Evolutionary conservation across 2,329 filamentous ascomycete genomes (phyloP).

Genomic region (Pseudogymnoascus sp.): DNA sequence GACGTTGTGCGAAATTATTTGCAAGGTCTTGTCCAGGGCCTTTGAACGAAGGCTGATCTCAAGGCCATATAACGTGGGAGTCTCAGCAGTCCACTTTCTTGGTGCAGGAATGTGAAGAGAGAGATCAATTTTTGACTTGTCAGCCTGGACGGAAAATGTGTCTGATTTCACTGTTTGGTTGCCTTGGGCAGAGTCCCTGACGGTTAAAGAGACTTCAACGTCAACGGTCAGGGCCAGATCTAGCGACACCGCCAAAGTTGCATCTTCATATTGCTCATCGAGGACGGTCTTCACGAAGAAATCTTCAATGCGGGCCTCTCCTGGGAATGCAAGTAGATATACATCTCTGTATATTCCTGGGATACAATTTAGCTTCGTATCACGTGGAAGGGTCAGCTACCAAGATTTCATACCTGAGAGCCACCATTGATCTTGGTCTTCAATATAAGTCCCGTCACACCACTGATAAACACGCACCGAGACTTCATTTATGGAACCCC

Average conservation of each 20-base stretch:
- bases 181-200: conserved; percentile 16
- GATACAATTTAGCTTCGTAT: not conserved
- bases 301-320: conserved; percentile 44
- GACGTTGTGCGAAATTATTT: conserved; percentile 35
- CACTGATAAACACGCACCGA: conserved; percentile 63
- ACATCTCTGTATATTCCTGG: conserved; percentile 59
- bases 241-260: conserved; percentile 36
- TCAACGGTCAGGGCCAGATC: conserved; percentile 37
- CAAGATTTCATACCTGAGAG: conserved; percentile 40
- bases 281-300: conserved; percentile 48
- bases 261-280: conserved; percentile 42
- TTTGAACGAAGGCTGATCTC: conserved; percentile 37
- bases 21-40: conserved; percentile 19
- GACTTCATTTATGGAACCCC: conserved; percentile 43
- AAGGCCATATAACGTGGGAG: conserved; percentile 51
- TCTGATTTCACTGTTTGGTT: not conserved
- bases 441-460: conserved; percentile 61
- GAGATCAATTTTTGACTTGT: not conserved
- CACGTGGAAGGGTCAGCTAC: not conserved
- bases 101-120: conserved; percentile 38
- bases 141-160: conserved; percentile 2
- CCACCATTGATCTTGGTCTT: conserved; percentile 65
- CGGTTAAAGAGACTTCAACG: conserved; percentile 19
- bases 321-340: conserved; percentile 49
- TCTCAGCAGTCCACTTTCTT: conserved; percentile 61